A percentile compares a stretch with the other conserved stretches of the same genome.
phyloP scores from a whole-genome alignment of 1,284 basidiomycete species.

The Termitomyces sp. region DNA sequence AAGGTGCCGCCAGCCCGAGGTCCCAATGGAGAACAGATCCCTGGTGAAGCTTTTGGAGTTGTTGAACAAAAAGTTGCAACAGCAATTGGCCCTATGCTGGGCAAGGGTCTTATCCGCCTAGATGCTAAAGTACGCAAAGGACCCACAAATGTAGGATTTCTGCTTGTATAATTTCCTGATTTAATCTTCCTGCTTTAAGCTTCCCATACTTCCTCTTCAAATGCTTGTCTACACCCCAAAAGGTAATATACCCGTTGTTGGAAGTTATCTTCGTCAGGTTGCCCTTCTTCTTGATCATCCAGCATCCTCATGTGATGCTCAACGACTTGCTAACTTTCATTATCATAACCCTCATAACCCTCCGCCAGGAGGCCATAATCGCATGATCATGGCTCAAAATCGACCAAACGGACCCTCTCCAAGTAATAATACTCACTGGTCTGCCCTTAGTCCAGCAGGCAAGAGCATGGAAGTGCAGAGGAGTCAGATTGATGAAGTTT shows the following conservation, averaged over 20 bases:
- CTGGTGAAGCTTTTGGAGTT: slow-evolving; percentile 74
- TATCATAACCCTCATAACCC: slow-evolving; percentile 90
- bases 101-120: slow-evolving; percentile 76
- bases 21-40: slow-evolving; percentile 44
- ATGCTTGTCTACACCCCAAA: slow-evolving; percentile 91
- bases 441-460: slow-evolving; percentile 51
- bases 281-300: slow-evolving; percentile 82
- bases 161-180: slow-evolving; percentile 4
- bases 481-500: slow-evolving; percentile 91
- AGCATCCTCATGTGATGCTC: slow-evolving; percentile 46
- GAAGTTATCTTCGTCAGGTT: slow-evolving; percentile 65
- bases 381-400: slow-evolving; percentile 35
- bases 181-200: slow-evolving; percentile 35
- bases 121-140: slow-evolving; percentile 76
- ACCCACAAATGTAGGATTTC: slow-evolving; percentile 50
- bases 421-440: slow-evolving; percentile 47
- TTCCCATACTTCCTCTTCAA: slow-evolving; percentile 77
- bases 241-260: slow-evolving; percentile 81
- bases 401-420: slow-evolving; percentile 39
- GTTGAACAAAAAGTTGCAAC: slow-evolving; percentile 81
- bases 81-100: slow-evolving; percentile 74
- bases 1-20: slow-evolving; percentile 54
- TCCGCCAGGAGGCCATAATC: slow-evolving; percentile 62
- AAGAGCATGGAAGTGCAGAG: slow-evolving; percentile 90
- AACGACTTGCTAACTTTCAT: slow-evolving; percentile 58